Conservation (phyloP, 116 monocot genomes). For the Zostera marina region DNA sequence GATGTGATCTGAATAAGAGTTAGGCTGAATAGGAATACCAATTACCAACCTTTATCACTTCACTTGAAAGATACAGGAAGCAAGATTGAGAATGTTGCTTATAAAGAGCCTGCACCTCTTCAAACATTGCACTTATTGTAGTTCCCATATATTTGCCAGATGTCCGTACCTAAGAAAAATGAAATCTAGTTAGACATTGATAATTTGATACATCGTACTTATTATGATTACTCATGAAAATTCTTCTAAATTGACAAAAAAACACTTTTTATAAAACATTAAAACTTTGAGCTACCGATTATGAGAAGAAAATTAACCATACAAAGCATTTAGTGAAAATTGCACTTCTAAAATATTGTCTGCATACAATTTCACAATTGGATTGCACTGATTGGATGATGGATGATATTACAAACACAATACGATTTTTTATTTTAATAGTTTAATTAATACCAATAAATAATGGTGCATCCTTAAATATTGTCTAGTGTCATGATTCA, state of each 20-base stretch:
- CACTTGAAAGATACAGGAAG: constrained; percentile 94
- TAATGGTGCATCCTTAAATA: too few relatives aligned
- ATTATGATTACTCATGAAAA: neutral
- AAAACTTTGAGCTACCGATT: neutral
- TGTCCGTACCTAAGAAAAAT: constrained; percentile 50
- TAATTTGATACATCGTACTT: too few relatives aligned
- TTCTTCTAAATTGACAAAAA: neutral
- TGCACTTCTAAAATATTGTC: too few relatives aligned
- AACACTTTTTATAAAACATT: neutral
- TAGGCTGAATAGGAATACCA: neutral
- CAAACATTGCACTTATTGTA: constrained; percentile 83
- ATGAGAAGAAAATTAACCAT: neutral
- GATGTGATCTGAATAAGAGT: neutral
- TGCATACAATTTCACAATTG: too few relatives aligned
- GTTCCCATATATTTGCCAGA: constrained; percentile 67
- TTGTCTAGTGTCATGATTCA: too few relatives aligned
- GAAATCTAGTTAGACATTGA: neutral
- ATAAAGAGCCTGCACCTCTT: constrained; percentile 70
- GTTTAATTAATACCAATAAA: too few relatives aligned
- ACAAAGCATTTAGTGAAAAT: neutral
- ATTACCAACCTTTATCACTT: constrained; percentile 91
- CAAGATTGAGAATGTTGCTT: constrained; percentile 76
- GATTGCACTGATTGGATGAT: too few relatives aligned
- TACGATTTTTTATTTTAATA: too few relatives aligned
- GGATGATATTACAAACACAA: too few relatives aligned